A percentile compares a stretch with the other conserved stretches of the same genome.
Conservation (phyloP, 192 early-diverging fungal species). For the Coemansia sp. region DNA sequence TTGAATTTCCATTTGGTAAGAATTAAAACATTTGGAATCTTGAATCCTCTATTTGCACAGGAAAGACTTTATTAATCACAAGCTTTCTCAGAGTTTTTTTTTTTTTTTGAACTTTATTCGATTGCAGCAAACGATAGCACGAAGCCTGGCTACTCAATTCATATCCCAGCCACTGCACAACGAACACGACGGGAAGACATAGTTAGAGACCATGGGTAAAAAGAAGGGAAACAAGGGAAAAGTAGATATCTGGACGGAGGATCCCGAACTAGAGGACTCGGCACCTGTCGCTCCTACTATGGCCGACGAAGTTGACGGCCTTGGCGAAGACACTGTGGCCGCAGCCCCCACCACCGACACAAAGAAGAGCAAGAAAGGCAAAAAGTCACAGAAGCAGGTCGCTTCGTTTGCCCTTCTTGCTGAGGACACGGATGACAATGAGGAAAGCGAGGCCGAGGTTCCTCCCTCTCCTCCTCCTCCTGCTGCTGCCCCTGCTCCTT, state of each 20-base stretch:
- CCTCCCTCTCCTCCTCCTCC: neutral
- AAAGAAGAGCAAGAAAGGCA: slow-evolving; percentile 36
- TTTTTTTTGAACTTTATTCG: no score
- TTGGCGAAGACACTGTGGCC: slow-evolving; percentile 4
- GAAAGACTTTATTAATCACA: neutral
- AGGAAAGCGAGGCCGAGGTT: slow-evolving; percentile 20
- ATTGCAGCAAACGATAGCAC: neutral
- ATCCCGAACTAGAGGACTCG: slow-evolving; percentile 13
- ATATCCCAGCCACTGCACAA: neutral
- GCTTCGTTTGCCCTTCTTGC: slow-evolving; percentile 26
- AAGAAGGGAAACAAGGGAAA: slow-evolving; percentile 25
- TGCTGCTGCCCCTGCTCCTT: slow-evolving; percentile 4
- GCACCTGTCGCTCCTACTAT: slow-evolving; percentile 2
- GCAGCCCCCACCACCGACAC: neutral
- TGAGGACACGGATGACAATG: slow-evolving; percentile 45
- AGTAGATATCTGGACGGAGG: slow-evolving; percentile 42
- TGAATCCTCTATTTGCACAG: neutral
- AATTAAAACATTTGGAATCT: neutral
- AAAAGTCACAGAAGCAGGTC: slow-evolving; percentile 11
- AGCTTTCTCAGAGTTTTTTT: neutral
- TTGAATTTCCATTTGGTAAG: neutral
- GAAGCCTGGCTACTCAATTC: neutral
- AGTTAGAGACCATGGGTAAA: slow-evolving; percentile 25
- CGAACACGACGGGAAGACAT: neutral
- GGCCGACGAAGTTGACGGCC: slow-evolving; percentile 6